Percentiles rank a stretch among this genome's conserved stretches.
Evolutionary conservation across 129 eudicot genomes (phyloP).

Genomic region (Silybum marianum): DNA sequence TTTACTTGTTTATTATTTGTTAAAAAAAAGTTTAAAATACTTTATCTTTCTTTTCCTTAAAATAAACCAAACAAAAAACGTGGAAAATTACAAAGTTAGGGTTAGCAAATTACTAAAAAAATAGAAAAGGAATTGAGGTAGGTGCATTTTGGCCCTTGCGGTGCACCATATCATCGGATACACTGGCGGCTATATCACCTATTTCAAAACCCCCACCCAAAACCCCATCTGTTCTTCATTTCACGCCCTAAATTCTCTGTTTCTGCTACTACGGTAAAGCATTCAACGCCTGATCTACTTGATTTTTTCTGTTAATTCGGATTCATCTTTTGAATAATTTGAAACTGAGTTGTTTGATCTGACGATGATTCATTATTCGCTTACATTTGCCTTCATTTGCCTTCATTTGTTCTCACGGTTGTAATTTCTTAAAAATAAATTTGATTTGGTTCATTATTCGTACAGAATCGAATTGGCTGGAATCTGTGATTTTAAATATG

Average conservation of each 20-base stretch:
- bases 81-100: slow-evolving; percentile 17
- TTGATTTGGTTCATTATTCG: not conserved
- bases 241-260: not conserved
- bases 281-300: slow-evolving; percentile 3
- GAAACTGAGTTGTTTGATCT: slow-evolving; percentile 3
- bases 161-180: slow-evolving; percentile 37
- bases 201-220: not conserved
- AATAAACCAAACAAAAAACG: not conserved
- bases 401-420: not conserved
- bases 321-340: not conserved
- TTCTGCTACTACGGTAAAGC: slow-evolving; percentile 21
- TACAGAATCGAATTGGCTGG: not conserved
- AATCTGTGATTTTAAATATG: not conserved
- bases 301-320: not conserved
- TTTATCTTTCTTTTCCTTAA: not conserved
- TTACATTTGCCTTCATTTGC: slow-evolving; percentile 15
- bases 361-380: not conserved
- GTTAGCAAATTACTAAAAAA: slow-evolving; percentile 3
- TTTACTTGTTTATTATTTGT: too few species aligned
- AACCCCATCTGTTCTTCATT: slow-evolving; percentile 11
- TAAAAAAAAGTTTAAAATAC: too few species aligned
- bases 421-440: not conserved
- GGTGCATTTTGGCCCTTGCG: slow-evolving; percentile 14
- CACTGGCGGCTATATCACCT: slow-evolving; percentile 32
- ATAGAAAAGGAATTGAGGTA: not conserved